Base-by-base conservation (phyloP, 2,329 filamentous ascomycete species). In the Harringtonia aguacate region DNA sequence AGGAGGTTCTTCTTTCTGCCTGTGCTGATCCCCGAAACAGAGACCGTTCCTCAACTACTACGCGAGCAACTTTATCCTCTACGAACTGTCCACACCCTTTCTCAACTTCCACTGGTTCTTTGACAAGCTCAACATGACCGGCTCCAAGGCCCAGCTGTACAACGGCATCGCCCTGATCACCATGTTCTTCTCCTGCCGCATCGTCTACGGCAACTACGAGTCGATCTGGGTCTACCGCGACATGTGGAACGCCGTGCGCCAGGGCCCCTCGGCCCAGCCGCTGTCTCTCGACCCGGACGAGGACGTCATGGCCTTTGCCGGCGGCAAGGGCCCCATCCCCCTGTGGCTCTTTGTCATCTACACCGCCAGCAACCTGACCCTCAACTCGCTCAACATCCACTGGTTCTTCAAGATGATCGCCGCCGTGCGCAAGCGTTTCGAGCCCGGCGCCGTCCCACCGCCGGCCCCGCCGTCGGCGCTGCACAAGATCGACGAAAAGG, bases 81-180 rank as follows among this genome's bases (percentile, higher is more conserved):
- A 88, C 75, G 86, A 94, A 62, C 75, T 94, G 33, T 89, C 84
- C 22, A 84, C 82, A 5, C 85, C 86, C 8, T 89, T 92, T 62
- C 72, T 92, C 46, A 94, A 94, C 59, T 75, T 90, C 58, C 86
- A 94, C 68, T 94, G 86, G 86, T 92, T 92, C 68, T 86, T 84
- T 64, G 86, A 94, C 64, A 94, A 94, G 67, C 68, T 90, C 47
- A 74, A 78, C 55, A 79, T 87, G 71, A 92, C 86, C 1, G 86
- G 86, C 30, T 79, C 81, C 18, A 71, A 69, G 43, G 62, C 77
- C 21, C 86, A 92, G 65, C 72, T 89, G 24, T 79, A 86, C 62
- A 92, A 92, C 56, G 86, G 86, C 53, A 69, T 88, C 48, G 56
- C 76, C 45, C 75, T 92, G 4, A 75, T 90, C 42, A 61, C 68